Evolutionary conservation across 2,329 filamentous ascomycete genomes (phyloP).

Genomic region (Nemania sp.): DNA sequence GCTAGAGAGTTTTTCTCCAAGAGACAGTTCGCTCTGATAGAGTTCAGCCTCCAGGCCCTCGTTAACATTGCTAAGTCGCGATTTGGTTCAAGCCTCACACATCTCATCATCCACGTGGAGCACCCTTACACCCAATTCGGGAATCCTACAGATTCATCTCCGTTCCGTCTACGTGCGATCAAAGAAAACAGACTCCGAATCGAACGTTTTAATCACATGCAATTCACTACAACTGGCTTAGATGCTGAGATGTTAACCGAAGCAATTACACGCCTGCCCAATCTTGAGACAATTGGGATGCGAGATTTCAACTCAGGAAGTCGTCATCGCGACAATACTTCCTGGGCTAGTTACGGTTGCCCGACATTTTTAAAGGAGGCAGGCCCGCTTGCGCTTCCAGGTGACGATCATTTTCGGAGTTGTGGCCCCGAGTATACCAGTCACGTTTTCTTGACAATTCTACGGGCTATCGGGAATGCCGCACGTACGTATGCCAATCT

Average conservation of each 20-base stretch:
- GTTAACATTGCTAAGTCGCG: conserved; percentile 63
- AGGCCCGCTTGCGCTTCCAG: background rate
- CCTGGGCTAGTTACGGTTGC: conserved; percentile 69
- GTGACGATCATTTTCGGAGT: background rate
- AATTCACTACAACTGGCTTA: conserved; percentile 58
- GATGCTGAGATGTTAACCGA: conserved; percentile 66
- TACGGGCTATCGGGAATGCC: conserved; percentile 57
- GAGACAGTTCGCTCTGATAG: conserved; percentile 73
- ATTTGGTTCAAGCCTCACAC: conserved; percentile 55
- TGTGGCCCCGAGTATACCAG: conserved; percentile 32
- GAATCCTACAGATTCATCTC: background rate
- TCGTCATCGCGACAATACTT: conserved; percentile 61
- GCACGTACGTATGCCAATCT: conserved; percentile 42
- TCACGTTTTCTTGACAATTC: conserved; percentile 56
- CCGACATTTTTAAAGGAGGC: conserved; percentile 12
- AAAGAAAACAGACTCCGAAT: conserved; percentile 38
- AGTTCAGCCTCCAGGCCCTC: conserved; percentile 62
- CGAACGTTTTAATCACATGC: conserved; percentile 45
- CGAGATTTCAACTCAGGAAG: conserved; percentile 67
- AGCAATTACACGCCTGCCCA: conserved; percentile 66
- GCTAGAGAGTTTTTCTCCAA: conserved; percentile 73
- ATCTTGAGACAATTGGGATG: conserved; percentile 68
- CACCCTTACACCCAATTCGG: conserved; percentile 13
- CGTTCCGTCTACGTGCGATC: background rate
- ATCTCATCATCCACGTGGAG: conserved; percentile 64